These are phyloP conservation scores for Chromosphaera perkinsii DNA, from an alignment of 208 protist genomes.

Conservation along the genomic window DNA sequence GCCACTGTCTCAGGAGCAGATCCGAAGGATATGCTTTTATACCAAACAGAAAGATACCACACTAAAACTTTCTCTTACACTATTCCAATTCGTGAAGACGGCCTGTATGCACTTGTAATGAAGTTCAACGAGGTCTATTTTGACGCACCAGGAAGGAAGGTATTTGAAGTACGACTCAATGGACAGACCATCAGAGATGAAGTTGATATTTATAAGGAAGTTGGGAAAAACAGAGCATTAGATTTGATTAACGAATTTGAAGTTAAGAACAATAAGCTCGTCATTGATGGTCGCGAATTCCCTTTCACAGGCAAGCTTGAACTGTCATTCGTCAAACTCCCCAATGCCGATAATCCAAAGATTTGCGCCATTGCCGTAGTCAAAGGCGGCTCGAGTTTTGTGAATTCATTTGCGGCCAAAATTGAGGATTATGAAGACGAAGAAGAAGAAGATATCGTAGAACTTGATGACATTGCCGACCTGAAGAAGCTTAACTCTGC, in stretches of 20 bases:
- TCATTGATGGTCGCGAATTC: neutral
- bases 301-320: neutral
- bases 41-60: conserved; percentile 6
- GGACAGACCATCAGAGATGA: neutral
- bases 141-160: neutral
- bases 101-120: neutral
- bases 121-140: conserved; percentile 21
- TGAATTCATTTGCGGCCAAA: too few species aligned
- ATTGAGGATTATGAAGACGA: too few species aligned
- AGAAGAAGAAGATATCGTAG: too few species aligned
- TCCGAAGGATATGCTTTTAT: conserved; percentile 9
- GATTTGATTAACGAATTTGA: neutral
- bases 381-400: too few species aligned
- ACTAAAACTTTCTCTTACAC: neutral
- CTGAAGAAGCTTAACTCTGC: too few species aligned
- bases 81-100: neutral
- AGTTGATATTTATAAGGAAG: conserved; percentile 7
- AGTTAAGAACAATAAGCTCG: neutral
- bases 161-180: neutral
- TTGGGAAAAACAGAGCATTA: neutral
- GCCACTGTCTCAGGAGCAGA: too few species aligned
- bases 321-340: neutral
- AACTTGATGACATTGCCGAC: too few species aligned
- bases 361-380: neutral
- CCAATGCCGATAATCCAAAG: conserved; percentile 3